These are phyloP conservation scores for Anethum foeniculum DNA, from an alignment of 140 eudicot species.

Conservation along the genomic window DNA sequence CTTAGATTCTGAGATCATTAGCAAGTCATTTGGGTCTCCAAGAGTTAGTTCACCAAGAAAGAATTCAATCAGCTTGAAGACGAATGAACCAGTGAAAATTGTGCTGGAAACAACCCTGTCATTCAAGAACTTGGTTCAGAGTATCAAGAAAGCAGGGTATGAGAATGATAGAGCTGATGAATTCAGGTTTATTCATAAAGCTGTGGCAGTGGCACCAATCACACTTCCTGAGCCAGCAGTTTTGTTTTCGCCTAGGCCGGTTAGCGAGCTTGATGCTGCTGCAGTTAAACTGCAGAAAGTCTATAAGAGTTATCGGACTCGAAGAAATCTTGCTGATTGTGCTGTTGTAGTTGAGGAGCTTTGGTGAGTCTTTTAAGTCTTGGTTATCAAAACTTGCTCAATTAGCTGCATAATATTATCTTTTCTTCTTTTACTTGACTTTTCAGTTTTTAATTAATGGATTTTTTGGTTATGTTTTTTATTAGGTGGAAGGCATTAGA, in stretches of 20 bases:
- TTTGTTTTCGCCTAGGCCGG: constrained; percentile 70
- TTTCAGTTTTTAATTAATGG: not conserved
- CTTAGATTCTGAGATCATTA: constrained; percentile 29
- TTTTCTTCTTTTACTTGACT: not conserved
- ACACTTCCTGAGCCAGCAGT: constrained; percentile 61
- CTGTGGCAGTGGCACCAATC: constrained; percentile 17
- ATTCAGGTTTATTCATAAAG: not conserved
- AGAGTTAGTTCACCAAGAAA: constrained; percentile 14
- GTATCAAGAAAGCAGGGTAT: constrained; percentile 23
- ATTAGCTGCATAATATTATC: not conserved
- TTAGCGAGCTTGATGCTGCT: constrained; percentile 82
- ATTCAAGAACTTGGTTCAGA: constrained; percentile 56
- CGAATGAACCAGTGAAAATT: constrained; percentile 41
- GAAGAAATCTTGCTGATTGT: constrained; percentile 91
- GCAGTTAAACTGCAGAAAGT: constrained; percentile 73
- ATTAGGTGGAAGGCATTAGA: constrained; percentile 95
- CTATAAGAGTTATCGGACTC: constrained; percentile 81
- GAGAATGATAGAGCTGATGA: constrained; percentile 18
- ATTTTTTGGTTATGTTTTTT: constrained; percentile 3
- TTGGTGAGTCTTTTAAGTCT: constrained; percentile 41
- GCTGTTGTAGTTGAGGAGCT: constrained; percentile 95
- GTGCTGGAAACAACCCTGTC: constrained; percentile 66
- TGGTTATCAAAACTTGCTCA: not conserved
- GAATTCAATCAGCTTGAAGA: constrained; percentile 45
- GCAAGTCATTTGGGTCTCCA: constrained; percentile 18